phyloP scores from a whole-genome alignment of 2,329 filamentous ascomycete species.

The Trichocomaceae sp. region DNA sequence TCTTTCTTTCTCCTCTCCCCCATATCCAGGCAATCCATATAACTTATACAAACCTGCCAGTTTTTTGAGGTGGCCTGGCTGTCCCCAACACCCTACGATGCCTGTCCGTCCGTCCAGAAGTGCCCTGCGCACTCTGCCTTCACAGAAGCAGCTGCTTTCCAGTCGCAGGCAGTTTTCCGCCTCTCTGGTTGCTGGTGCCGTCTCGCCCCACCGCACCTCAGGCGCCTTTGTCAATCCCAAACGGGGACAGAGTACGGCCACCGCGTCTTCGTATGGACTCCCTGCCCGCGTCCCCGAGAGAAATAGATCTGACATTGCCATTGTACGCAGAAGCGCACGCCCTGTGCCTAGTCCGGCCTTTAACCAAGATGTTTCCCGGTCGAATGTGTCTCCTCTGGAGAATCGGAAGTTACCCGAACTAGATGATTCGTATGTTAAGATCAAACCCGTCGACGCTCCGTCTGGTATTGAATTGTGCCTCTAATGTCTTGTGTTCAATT shows the following conservation, averaged over 20 bases:
- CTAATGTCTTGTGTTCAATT: conserved; percentile 12
- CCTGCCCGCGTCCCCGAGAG: not conserved
- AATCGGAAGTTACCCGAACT: conserved; percentile 56
- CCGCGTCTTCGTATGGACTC: conserved; percentile 46
- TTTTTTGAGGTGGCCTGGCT: conserved; percentile 26
- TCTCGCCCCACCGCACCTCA: conserved; percentile 42
- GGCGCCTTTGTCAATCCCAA: conserved; percentile 29
- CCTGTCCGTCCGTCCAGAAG: conserved; percentile 45
- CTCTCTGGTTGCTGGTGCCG: conserved; percentile 38
- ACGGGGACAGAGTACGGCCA: conserved; percentile 43
- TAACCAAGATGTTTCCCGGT: conserved; percentile 48
- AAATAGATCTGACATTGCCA: not conserved
- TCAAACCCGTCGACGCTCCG: conserved; percentile 8
- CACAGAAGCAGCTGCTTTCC: conserved; percentile 35
- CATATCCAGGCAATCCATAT: conserved; percentile 2
- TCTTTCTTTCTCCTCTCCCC: not conserved
- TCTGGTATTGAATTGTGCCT: no score
- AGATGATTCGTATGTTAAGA: conserved; percentile 68
- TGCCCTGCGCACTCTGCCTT: conserved; percentile 42
- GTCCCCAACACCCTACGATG: conserved; percentile 45
- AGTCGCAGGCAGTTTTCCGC: conserved; percentile 39
- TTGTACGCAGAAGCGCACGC: conserved; percentile 46
- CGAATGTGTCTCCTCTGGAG: conserved; percentile 63
- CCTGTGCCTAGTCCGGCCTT: conserved; percentile 57
- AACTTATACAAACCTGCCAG: conserved; percentile 14